A percentile compares a stretch with the other conserved stretches of the same genome.
These are phyloP conservation scores for Syzygium syzygioides DNA, from an alignment of 441 rosid species.

Conservation along the genomic window DNA sequence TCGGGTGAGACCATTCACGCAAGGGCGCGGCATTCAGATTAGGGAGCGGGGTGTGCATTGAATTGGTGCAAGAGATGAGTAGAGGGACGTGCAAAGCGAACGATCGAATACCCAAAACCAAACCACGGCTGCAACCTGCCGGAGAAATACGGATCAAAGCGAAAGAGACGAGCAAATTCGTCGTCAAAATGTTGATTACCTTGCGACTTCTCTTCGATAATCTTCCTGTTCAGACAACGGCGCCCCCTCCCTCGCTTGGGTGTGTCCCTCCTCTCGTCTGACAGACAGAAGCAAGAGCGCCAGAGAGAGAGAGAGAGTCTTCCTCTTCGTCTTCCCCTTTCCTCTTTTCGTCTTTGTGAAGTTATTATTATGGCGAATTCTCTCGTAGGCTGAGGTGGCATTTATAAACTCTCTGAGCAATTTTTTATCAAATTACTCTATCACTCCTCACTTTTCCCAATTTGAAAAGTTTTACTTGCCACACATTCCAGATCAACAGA, in stretches of 20 bases:
- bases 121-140: background rate
- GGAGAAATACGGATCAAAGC: background rate
- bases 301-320: background rate
- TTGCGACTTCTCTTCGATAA: background rate
- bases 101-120: background rate
- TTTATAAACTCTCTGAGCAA: background rate
- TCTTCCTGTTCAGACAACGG: background rate
- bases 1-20: background rate
- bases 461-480: background rate
- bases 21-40: background rate
- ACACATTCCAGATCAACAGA: background rate
- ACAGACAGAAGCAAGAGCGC: too few species aligned
- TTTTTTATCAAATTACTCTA: background rate
- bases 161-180: background rate
- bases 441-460: background rate
- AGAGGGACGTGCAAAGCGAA: background rate
- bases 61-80: background rate
- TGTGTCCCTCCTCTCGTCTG: background rate
- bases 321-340: background rate
- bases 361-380: background rate
- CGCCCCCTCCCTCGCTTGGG: background rate
- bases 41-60: background rate
- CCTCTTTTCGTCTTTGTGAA: background rate
- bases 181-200: background rate
- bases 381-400: background rate